These are phyloP conservation scores for Aspergillus sergii DNA, from an alignment of 2,329 filamentous ascomycete species.

Conservation along the genomic window DNA sequence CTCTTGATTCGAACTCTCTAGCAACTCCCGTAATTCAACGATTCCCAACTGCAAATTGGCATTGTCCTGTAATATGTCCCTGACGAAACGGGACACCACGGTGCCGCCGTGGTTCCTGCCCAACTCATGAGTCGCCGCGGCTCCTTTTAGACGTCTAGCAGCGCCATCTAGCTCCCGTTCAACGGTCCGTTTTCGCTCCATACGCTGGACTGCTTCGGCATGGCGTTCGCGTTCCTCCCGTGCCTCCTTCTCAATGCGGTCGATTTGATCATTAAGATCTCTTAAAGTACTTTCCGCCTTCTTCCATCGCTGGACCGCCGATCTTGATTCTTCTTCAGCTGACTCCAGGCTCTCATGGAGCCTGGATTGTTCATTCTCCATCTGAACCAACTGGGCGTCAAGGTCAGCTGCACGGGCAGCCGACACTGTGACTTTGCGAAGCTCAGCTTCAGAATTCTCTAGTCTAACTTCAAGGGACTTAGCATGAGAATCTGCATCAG, in stretches of 20 bases:
- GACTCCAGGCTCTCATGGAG: conserved; percentile 68
- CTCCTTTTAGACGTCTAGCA: conserved; percentile 77
- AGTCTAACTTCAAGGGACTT: conserved; percentile 75
- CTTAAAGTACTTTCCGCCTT: conserved; percentile 78
- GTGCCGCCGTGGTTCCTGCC: conserved; percentile 61
- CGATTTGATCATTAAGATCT: conserved; percentile 82
- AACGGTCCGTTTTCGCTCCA: conserved; percentile 80
- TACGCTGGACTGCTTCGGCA: conserved; percentile 74
- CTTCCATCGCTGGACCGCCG: conserved; percentile 80
- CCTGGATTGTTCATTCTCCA: conserved; percentile 79
- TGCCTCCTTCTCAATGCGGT: conserved; percentile 83
- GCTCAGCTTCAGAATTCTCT: conserved; percentile 73
- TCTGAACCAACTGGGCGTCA: conserved; percentile 74
- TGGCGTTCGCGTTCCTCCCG: conserved; percentile 79
- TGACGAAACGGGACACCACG: conserved; percentile 94
- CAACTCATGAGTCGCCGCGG: conserved; percentile 70
- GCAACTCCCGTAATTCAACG: conserved; percentile 85
- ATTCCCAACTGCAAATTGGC: conserved; percentile 91
- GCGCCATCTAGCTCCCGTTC: conserved; percentile 81
- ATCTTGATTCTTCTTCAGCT: conserved; percentile 74
- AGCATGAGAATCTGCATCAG: conserved; percentile 78
- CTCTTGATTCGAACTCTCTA: conserved; percentile 90
- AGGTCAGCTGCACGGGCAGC: conserved; percentile 75
- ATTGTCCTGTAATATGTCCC: conserved; percentile 93
- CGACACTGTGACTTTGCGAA: conserved; percentile 73